Conservation (phyloP, 1,284 basidiomycete species). For the Ustilago bromivora region DNA sequence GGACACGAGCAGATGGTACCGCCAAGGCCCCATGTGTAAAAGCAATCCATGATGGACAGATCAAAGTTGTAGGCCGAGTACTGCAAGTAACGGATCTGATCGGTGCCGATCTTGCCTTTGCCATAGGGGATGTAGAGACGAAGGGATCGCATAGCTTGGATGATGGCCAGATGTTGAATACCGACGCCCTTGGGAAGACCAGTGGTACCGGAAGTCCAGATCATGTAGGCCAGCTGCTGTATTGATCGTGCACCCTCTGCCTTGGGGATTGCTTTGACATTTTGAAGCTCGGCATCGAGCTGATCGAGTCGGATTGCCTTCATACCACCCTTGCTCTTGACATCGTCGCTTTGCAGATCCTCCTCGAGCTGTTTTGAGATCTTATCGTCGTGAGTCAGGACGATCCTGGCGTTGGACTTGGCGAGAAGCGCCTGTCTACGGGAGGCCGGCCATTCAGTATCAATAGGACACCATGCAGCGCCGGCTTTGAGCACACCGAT, state of each 20-base stretch:
- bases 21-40: constrained; percentile 67
- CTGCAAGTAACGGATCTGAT: constrained; percentile 66
- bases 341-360: constrained; percentile 37
- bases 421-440: constrained; percentile 67
- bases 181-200: constrained; percentile 70
- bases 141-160: constrained; percentile 67
- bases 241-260: constrained; percentile 25
- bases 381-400: constrained; percentile 49
- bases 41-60: constrained; percentile 68
- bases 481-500: constrained; percentile 67
- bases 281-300: constrained; percentile 41
- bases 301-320: constrained; percentile 54
- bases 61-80: constrained; percentile 70
- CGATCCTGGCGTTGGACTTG: constrained; percentile 62
- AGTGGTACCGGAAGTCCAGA: constrained; percentile 71
- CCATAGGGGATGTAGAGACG: constrained; percentile 64
- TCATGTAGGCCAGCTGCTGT: constrained; percentile 66
- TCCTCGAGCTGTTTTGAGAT: constrained; percentile 42
- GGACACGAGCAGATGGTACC: constrained; percentile 67
- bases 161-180: constrained; percentile 66
- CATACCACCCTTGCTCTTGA: constrained; percentile 37
- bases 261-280: background rate
- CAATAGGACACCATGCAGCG: constrained; percentile 70
- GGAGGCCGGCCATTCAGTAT: constrained; percentile 66
- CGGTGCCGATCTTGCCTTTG: constrained; percentile 45